phyloP scores from a whole-genome alignment of 2,329 filamentous ascomycete genomes.

The Fusarium incarnatum region DNA sequence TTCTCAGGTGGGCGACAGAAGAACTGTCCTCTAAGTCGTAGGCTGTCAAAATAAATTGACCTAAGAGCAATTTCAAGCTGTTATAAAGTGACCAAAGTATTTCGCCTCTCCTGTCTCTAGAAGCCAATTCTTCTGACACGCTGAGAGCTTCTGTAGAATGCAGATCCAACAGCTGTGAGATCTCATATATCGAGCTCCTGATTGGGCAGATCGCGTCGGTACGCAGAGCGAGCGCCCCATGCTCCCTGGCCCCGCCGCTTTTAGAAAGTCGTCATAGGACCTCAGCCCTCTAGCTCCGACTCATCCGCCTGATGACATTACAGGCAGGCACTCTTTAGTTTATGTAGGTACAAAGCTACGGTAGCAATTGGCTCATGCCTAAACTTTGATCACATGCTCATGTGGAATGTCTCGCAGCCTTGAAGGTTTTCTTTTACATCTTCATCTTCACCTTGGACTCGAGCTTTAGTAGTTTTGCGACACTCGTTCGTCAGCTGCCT shows the following conservation, averaged over 20 bases:
- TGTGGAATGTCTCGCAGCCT: conserved; percentile 40
- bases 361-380: conserved; percentile 14
- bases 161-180: conserved; percentile 25
- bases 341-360: conserved; percentile 4
- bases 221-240: conserved; percentile 16
- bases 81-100: no score
- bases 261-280: conserved; percentile 38
- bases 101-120: no score
- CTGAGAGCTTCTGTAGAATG: conserved; percentile 20
- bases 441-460: conserved; percentile 13
- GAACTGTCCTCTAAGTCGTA: no score
- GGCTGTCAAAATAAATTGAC: no score
- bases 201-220: conserved; percentile 38
- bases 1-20: no score
- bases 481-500: conserved; percentile 6
- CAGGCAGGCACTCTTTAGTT: neutral
- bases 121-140: no score
- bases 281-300: conserved; percentile 28
- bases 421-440: conserved; percentile 10
- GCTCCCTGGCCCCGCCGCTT: conserved; percentile 4
- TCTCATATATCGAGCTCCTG: conserved; percentile 16
- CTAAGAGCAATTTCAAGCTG: no score
- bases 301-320: conserved; percentile 44
- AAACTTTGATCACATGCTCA: conserved; percentile 42
- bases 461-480: conserved; percentile 10